Evolutionary conservation across 2,329 filamentous ascomycete species (phyloP), one percentile per base, ranked within the genome.

Genomic region (Ascochyta rabiei): DNA sequence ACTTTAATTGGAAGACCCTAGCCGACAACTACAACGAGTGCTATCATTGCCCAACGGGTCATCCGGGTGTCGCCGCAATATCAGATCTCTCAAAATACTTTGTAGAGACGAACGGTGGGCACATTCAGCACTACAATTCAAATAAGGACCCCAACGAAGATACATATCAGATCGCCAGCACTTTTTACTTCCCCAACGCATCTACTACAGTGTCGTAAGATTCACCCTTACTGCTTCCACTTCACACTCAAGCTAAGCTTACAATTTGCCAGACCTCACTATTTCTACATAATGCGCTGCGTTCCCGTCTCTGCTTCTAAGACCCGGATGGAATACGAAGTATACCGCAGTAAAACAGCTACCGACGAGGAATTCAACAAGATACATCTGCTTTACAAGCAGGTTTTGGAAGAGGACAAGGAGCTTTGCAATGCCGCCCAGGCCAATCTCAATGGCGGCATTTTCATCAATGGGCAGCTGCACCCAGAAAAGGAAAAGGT

Each of bases 11-110:
- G 66, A 68, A 68, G 30, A 60, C 62, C 21, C 48, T 65, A 2
- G 48, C 59, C 10, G 84, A 86, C 66, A 86, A 86, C 74, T 87
- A 85, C 76, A 87, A 87, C 68, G 84, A 84, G 68, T 86, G 84
- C 64, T 87, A 86, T 60, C 84, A 86, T 73, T 86, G 83, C 74
- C 79, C 80, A 19, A 82, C 81, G 0, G 80, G 82, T 1, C 83
- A 86, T 60, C 82, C 84, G 2, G 82, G 84, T 48, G 82, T 86
- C 23, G 77, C 81, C 1, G 75, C 76, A 26, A 78, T 86, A 24
- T 78, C 83, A 23, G 81, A 86, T 54, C 77, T 86, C 23, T 77
- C 79, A 50, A 79, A 79, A 0, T 86, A 85, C 70, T 54, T 56
- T 24, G 60, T 59, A 49, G 61, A 65, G 12, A 56, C 62, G 6